phyloP scores from a whole-genome alignment of 108 stramenopile genomes.

The Schizochytrium sp. region DNA sequence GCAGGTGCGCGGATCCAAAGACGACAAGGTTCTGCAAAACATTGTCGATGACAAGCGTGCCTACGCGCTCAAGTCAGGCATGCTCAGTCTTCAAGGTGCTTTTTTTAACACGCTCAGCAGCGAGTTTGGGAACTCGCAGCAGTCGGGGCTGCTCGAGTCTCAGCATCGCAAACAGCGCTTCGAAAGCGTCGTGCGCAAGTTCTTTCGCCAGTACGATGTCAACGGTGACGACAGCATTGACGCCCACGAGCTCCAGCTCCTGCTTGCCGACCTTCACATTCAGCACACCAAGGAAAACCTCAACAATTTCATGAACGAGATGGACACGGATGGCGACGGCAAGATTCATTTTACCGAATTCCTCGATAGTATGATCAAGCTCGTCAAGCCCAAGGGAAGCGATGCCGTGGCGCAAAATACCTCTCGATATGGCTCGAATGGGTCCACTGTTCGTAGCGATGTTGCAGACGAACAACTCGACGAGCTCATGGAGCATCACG shows the following conservation, averaged over 20 bases:
- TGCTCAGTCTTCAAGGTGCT: constrained; percentile 15
- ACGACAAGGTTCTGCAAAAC: neutral
- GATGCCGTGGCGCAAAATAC: neutral
- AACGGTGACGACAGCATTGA: constrained; percentile 61
- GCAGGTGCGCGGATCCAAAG: neutral
- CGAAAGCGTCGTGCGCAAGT: constrained; percentile 51
- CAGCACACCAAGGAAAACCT: constrained; percentile 43
- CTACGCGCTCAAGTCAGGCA: neutral
- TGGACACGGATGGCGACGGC: constrained; percentile 63
- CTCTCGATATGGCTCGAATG: neutral
- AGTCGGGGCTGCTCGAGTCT: constrained; percentile 40
- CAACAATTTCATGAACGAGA: constrained; percentile 46
- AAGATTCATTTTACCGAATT: constrained; percentile 76
- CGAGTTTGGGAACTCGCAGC: constrained; percentile 25
- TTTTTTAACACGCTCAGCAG: neutral
- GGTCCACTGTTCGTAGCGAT: neutral
- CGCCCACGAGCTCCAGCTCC: constrained; percentile 56
- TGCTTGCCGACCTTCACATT: constrained; percentile 76
- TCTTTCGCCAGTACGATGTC: constrained; percentile 71
- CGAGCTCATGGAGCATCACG: neutral
- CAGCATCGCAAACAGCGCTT: constrained; percentile 52
- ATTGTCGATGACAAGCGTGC: neutral
- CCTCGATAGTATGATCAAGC: constrained; percentile 63
- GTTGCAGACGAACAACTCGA: neutral
- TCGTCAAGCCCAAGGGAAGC: constrained; percentile 38